Conservation (phyloP, 73 alveolate species). For the Paraurostyla sp. region DNA sequence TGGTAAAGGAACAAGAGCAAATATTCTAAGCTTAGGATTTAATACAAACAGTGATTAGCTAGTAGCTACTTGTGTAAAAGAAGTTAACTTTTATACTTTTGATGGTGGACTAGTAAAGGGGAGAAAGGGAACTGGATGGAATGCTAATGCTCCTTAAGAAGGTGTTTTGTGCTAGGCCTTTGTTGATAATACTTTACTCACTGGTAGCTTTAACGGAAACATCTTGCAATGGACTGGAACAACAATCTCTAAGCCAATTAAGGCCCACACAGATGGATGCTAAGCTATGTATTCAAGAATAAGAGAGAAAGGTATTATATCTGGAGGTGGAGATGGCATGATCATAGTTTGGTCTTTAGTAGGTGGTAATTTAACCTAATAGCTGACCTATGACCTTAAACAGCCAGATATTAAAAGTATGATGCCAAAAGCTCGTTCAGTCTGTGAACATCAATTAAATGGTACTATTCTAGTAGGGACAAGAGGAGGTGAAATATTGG, state of each 20-base stretch:
- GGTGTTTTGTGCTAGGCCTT: constrained; percentile 88
- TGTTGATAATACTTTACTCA: constrained; percentile 83
- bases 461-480: constrained; percentile 95
- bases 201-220: constrained; percentile 95
- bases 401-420: constrained; percentile 77
- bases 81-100: constrained; percentile 89
- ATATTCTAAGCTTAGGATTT: constrained; percentile 90
- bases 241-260: constrained; percentile 75
- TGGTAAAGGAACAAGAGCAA: constrained; percentile 95
- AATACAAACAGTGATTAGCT: constrained; percentile 82
- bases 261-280: constrained; percentile 92
- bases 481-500: constrained; percentile 98
- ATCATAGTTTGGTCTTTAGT: constrained; percentile 82
- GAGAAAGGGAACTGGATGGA: constrained; percentile 96
- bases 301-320: constrained; percentile 91
- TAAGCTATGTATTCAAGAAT: constrained; percentile 84
- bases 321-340: constrained; percentile 96
- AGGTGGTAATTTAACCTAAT: constrained; percentile 59
- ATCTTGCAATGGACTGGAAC: constrained; percentile 90
- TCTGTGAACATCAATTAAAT: constrained; percentile 86
- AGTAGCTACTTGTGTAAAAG: constrained; percentile 95
- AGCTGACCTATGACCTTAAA: constrained; percentile 69
- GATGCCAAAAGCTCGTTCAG: constrained; percentile 91
- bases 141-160: constrained; percentile 84
- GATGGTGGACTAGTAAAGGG: constrained; percentile 83